Evolutionary conservation across 257 asterid genomes (phyloP).

Genomic region (Fraxinus quadrangulata): DNA sequence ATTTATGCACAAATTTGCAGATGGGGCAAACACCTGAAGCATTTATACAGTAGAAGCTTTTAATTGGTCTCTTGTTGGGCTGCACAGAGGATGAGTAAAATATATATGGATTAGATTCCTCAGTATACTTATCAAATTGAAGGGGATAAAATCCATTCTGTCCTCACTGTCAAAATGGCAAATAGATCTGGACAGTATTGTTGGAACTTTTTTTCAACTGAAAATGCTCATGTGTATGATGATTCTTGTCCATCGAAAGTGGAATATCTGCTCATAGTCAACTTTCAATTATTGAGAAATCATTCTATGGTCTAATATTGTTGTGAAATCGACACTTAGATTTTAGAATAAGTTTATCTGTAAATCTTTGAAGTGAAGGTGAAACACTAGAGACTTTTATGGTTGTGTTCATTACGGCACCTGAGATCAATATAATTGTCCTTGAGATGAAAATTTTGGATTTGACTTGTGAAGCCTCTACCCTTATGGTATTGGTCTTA

Average conservation of each 20-base stretch:
- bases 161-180: background rate
- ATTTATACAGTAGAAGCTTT: slow-evolving; percentile 82
- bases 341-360: background rate
- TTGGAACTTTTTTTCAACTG: background rate
- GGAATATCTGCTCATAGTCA: background rate
- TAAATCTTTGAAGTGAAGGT: slow-evolving; percentile 5
- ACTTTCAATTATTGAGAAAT: background rate
- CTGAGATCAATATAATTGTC: background rate
- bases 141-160: background rate
- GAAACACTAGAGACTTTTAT: background rate
- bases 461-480: background rate
- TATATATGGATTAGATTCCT: slow-evolving; percentile 7
- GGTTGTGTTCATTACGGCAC: background rate
- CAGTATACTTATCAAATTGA: slow-evolving; percentile 3
- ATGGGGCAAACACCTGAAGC: slow-evolving; percentile 98
- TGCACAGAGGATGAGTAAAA: slow-evolving; percentile 80
- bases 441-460: background rate
- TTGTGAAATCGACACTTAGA: slow-evolving; percentile 13
- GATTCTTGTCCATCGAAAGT: slow-evolving; percentile 11
- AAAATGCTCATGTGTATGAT: slow-evolving; percentile 18
- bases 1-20: slow-evolving; percentile 48
- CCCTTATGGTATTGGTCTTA: background rate
- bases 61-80: slow-evolving; percentile 74
- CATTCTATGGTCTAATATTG: background rate
- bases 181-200: background rate